Base-by-base conservation (phyloP, 495 filamentous ascomycete species). In the Neurospora intermedia region DNA sequence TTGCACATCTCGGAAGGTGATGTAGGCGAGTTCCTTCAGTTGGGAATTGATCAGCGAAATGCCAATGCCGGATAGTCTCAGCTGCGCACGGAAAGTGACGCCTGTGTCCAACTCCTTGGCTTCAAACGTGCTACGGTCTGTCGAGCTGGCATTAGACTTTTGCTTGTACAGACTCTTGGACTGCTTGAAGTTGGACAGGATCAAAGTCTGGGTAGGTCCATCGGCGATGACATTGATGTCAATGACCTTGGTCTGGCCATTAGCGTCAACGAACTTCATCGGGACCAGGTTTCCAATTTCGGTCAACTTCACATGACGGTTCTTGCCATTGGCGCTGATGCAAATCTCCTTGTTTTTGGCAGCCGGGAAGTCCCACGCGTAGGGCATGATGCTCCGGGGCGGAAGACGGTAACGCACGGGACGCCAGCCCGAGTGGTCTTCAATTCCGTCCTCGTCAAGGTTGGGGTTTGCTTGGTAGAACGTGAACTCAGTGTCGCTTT, bases 301-400 rank as follows among this genome's bases (percentile, higher is more conserved):
- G 35, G 94, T 93, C 71, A 99, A 89, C 79, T 93, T 96, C 77
- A 99, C 91, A 78, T 96, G 92, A 62, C 95, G 87, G 75, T 95
- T 92, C 80, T 91, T 94, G 70, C 89, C 90, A 77, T 91, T 89
- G 31, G 91, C 91, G 48, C 83, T 90, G 78, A 99, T 86, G 59
- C 97, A 88, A 43, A 98, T 87, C 79, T 97, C 94, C 80, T 96
- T 97, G 82, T 91, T 91, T 82, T 97, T 97, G n/a, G 94, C 93
- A 6, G 96, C 94, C 2, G 96, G 96, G 83, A 96, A 98, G 79
- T 99, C 96, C 96, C 96, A 99, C 40, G 96, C 95, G 79, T 99
- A 99, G 6, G 96, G 95, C 96, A 99, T 99, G 82, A 98, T 97
- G 80, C 95, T 98, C 42, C 96, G 88, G 8, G 94, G 89, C 4